Percentiles rank a stretch among this genome's conserved stretches.
These are phyloP conservation scores for Phyllosticta ampelicida DNA, from an alignment of 2,329 filamentous ascomycete genomes.

Conservation along the genomic window DNA sequence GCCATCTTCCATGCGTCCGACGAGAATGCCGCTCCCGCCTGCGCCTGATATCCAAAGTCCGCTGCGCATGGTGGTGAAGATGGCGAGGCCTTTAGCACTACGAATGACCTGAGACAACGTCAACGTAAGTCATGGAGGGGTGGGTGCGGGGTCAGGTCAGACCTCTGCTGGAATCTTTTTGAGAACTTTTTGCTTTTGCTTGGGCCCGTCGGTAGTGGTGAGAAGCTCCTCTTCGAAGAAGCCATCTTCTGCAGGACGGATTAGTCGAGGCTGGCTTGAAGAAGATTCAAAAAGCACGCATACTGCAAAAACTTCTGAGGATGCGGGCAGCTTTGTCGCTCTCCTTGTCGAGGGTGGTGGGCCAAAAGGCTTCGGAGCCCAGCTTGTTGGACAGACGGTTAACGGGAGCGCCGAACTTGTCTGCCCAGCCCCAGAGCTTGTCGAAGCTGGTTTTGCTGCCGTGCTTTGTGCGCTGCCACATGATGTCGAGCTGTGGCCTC, in stretches of 20 bases:
- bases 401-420: constrained; percentile 63
- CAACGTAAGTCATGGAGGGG: neutral
- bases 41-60: constrained; percentile 87
- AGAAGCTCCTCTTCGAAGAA: constrained; percentile 51
- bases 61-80: constrained; percentile 93
- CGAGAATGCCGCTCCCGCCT: constrained; percentile 77
- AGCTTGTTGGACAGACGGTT: constrained; percentile 74
- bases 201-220: constrained; percentile 37
- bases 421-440: constrained; percentile 56
- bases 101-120: constrained; percentile 53
- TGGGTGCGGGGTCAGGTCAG: neutral
- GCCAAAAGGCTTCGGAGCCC: constrained; percentile 75
- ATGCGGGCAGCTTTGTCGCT: constrained; percentile 87
- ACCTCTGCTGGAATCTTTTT: constrained; percentile 71
- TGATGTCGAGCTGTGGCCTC: constrained; percentile 10
- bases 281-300: constrained; percentile 29
- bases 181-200: constrained; percentile 52
- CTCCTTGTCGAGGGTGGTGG: constrained; percentile 74
- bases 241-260: constrained; percentile 45
- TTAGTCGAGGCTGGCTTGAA: constrained; percentile 13
- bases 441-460: constrained; percentile 58
- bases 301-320: constrained; percentile 81
- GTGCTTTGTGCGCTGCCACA: constrained; percentile 46
- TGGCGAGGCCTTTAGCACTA: constrained; percentile 79
- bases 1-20: constrained; percentile 74